Evolutionary conservation across 2,329 filamentous ascomycete species (phyloP).

Genomic region (Cryphonectria parasitica): DNA sequence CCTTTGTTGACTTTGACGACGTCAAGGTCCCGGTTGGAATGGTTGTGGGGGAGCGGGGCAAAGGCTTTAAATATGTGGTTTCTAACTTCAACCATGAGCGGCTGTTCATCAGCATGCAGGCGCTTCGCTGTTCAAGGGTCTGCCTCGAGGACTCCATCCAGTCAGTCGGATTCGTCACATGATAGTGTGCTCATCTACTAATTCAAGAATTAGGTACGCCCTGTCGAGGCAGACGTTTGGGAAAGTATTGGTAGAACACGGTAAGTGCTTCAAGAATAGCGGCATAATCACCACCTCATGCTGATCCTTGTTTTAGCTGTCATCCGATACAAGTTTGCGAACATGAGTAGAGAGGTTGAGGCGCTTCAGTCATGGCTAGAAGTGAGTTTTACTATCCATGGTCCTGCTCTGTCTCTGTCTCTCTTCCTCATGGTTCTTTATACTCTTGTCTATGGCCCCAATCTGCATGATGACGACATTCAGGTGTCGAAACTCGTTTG

Average conservation of each 20-base stretch:
- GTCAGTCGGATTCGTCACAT: constrained; percentile 35
- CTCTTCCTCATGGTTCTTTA: not conserved
- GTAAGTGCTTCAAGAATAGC: constrained; percentile 2
- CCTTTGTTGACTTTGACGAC: constrained; percentile 56
- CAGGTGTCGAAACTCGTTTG: no score
- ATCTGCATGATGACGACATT: not conserved
- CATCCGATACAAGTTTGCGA: constrained; percentile 31
- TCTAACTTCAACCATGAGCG: constrained; percentile 57
- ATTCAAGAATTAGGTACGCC: constrained; percentile 22
- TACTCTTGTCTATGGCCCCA: not conserved
- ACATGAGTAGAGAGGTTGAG: constrained; percentile 30
- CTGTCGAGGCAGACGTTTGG: constrained; percentile 31
- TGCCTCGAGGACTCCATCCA: constrained; percentile 54
- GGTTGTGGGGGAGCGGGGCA: constrained; percentile 53
- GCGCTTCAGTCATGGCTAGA: constrained; percentile 31
- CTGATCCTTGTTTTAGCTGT: constrained; percentile 16
- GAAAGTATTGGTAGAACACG: constrained; percentile 27
- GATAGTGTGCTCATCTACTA: not conserved
- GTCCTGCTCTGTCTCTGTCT: not conserved
- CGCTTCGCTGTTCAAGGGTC: constrained; percentile 58
- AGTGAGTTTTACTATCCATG: not conserved
- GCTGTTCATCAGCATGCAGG: constrained; percentile 56
- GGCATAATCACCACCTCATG: not conserved
- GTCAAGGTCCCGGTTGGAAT: constrained; percentile 56
- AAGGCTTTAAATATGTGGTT: constrained; percentile 47